Evolutionary conservation across 495 filamentous ascomycete genomes (phyloP), one percentile per base, ranked within the genome.

Genomic region (Talaromyces wortmannii): DNA sequence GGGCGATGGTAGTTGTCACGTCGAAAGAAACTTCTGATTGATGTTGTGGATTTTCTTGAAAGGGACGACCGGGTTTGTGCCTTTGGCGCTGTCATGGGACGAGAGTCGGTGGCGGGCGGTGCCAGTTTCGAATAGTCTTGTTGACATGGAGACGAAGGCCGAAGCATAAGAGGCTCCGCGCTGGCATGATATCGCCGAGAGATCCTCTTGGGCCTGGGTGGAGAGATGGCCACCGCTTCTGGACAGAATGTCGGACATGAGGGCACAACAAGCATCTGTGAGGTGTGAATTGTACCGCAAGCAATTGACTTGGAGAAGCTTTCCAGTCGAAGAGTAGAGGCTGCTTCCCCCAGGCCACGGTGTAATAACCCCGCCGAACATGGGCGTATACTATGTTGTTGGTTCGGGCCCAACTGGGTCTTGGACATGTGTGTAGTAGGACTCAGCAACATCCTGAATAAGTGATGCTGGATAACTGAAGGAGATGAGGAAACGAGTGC

Each of bases 231-330:
- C 4, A 31, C 15, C 10, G 18, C 16, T 12, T 53, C 52, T 18
- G 42, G 43, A 23, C 36, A 10, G 6, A 53, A 18, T 6, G 16
- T 46, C 13, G 52, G 52, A 33, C 23, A 46, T 17, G 42, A 53
- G 42, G 52, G 52, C 10, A 40, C 52, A 7, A 42, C 43, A 16
- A 53, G 52, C 29, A 45, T 45, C 23, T 53, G 36, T 45, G 52
- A 36, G 31, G 52, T 17, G 31, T 53, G 43, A 32, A 53, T 31
- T 17, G 52, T 42, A 1, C 52, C 52, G 15, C 43, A 40, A 4
- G 23, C 42, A 13, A 46, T 36, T 29, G 18, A 46, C 6, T 42
- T 31, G 18, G 52, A 13, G 36, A 10, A 40, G 13, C 8, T 13
- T 40, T 40, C 36, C 8, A 13, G 13, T 40, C 8, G 36, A 40